Percentiles rank a stretch among this genome's conserved stretches.
phyloP scores from a whole-genome alignment of 2,329 filamentous ascomycete species.

The Coniella lustricola region DNA sequence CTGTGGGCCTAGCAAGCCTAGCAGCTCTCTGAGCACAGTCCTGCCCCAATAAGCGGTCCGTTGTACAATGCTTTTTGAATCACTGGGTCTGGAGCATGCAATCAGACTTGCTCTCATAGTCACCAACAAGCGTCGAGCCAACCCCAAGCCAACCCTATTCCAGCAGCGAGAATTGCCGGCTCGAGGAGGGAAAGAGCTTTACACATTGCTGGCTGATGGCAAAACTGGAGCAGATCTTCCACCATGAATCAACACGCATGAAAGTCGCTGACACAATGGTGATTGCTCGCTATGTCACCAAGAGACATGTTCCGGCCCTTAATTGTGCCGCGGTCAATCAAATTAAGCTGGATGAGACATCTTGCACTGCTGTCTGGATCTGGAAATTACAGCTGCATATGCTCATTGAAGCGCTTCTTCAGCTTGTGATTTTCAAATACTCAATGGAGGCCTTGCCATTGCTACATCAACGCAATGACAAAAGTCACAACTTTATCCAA shows the following conservation, averaged over 20 bases:
- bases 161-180: too few species aligned
- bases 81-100: too few species aligned
- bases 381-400: background rate
- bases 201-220: too few species aligned
- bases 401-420: too few species aligned
- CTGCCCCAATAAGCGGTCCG: background rate
- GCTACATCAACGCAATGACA: too few species aligned
- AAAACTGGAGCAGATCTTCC: background rate
- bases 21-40: background rate
- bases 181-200: too few species aligned
- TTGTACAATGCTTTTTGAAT: background rate
- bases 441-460: too few species aligned
- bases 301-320: background rate
- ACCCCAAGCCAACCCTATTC: too few species aligned
- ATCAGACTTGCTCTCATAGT: background rate
- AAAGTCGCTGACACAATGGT: background rate
- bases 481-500: too few species aligned
- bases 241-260: background rate
- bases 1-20: constrained; percentile 3
- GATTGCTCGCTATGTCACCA: background rate
- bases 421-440: too few species aligned
- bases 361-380: background rate
- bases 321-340: background rate
- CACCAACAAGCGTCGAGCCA: too few species aligned
- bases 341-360: background rate